Conservation (phyloP, 306 rosid genomes). For the Citrullus colocynthis region DNA sequence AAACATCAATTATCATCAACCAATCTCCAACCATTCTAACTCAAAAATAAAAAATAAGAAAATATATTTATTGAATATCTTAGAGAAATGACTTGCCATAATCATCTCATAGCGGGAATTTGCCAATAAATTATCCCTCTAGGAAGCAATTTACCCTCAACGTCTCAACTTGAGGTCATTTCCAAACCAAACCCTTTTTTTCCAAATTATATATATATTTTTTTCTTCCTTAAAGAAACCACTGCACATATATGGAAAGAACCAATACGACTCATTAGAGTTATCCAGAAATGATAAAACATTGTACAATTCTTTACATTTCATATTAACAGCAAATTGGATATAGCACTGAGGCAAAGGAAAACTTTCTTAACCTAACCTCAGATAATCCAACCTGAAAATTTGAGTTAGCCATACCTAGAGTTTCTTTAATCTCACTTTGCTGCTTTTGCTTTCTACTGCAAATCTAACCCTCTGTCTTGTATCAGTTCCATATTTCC, state of each 20-base stretch:
- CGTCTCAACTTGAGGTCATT: not conserved
- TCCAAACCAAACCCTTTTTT: too few relatives aligned
- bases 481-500: slow-evolving; percentile 30
- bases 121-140: not conserved
- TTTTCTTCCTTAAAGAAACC: not conserved
- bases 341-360: not conserved
- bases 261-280: not conserved
- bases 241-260: not conserved
- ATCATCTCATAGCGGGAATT: not conserved
- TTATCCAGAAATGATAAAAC: not conserved
- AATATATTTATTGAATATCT: too few relatives aligned
- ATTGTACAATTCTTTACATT: not conserved
- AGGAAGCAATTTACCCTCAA: not conserved
- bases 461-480: slow-evolving; percentile 25
- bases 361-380: not conserved
- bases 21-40: too few relatives aligned
- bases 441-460: slow-evolving; percentile 20
- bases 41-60: too few relatives aligned
- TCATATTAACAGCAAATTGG: not conserved
- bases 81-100: too few relatives aligned
- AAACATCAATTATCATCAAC: too few relatives aligned
- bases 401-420: not conserved
- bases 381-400: not conserved
- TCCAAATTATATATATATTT: not conserved
- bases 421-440: not conserved